phyloP scores from a whole-genome alignment of 2,329 filamentous ascomycete species.

The Claviceps sp. region DNA sequence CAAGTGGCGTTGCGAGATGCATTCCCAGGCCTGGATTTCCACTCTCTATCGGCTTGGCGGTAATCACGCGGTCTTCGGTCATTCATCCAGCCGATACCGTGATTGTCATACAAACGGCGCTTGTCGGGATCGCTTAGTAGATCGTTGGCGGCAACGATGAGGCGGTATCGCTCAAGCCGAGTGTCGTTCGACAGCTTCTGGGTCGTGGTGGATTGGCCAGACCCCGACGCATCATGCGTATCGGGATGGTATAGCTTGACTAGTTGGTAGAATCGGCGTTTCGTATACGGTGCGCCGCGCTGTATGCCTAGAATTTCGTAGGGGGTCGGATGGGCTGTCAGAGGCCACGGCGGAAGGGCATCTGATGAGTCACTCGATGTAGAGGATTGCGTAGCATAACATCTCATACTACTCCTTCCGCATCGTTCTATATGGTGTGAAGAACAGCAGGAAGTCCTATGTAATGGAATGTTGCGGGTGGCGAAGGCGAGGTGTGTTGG shows the following conservation, averaged over 20 bases:
- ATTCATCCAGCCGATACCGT: slow-evolving; percentile 66
- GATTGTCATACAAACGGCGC: slow-evolving; percentile 68
- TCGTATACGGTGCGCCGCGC: slow-evolving; percentile 58
- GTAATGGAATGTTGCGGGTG: background rate
- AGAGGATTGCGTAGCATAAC: slow-evolving; percentile 2
- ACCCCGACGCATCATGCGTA: slow-evolving; percentile 25
- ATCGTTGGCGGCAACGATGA: slow-evolving; percentile 77
- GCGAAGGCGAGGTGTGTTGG: background rate
- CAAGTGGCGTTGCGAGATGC: slow-evolving; percentile 71
- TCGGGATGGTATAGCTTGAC: slow-evolving; percentile 97
- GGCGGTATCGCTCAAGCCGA: slow-evolving; percentile 76
- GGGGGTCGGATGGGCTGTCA: slow-evolving; percentile 50
- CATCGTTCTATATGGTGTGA: background rate
- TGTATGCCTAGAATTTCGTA: slow-evolving; percentile 69
- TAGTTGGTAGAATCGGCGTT: slow-evolving; percentile 74
- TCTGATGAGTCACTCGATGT: background rate
- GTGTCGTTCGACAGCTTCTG: slow-evolving; percentile 34
- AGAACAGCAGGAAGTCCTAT: background rate
- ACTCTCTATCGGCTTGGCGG: slow-evolving; percentile 30
- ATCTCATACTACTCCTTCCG: background rate
- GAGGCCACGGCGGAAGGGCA: slow-evolving; percentile 30
- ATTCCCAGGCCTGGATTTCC: slow-evolving; percentile 34
- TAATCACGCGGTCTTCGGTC: slow-evolving; percentile 39
- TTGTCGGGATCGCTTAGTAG: slow-evolving; percentile 73
- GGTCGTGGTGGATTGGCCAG: background rate